Conservation (phyloP, 345 rosid genomes). For the Eucalyptus caleyi region DNA sequence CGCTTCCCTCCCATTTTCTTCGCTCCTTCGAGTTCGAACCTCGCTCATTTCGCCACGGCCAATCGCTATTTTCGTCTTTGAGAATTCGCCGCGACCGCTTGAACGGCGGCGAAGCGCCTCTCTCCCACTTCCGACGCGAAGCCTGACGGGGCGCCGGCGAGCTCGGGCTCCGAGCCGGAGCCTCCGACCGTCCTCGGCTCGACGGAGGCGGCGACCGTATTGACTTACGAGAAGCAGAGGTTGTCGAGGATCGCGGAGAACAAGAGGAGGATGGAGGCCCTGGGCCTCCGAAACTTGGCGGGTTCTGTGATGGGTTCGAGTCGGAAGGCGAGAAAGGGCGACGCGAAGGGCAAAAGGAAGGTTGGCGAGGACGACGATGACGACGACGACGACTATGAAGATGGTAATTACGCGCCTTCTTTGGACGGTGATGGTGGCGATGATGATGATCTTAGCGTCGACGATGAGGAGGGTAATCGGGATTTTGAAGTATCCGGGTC, state of each 20-base stretch:
- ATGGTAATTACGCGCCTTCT: conserved; percentile 52
- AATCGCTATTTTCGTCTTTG: neutral
- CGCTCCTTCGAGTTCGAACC: neutral
- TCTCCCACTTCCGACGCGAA: neutral
- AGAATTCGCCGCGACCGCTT: neutral
- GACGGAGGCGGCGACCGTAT: neutral
- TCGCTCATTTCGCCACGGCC: neutral
- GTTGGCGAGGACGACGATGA: neutral
- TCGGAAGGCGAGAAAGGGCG: neutral
- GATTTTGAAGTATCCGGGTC: conserved; percentile 22
- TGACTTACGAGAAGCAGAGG: conserved; percentile 64
- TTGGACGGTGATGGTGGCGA: conserved; percentile 5
- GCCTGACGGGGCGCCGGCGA: neutral
- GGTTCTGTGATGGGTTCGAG: conserved; percentile 26
- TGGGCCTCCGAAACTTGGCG: conserved; percentile 53
- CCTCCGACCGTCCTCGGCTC: neutral
- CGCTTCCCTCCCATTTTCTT: neutral
- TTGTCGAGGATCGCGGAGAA: conserved; percentile 67
- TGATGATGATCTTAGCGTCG: neutral
- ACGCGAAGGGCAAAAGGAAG: conserved; percentile 28
- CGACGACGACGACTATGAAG: neutral
- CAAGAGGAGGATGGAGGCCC: conserved; percentile 67
- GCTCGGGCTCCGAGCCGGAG: neutral
- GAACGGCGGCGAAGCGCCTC: conserved; percentile 1
- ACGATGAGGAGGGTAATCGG: conserved; percentile 1